Conservation (phyloP, 73 alveolate species). For the Symbiodinium pilosum region DNA sequence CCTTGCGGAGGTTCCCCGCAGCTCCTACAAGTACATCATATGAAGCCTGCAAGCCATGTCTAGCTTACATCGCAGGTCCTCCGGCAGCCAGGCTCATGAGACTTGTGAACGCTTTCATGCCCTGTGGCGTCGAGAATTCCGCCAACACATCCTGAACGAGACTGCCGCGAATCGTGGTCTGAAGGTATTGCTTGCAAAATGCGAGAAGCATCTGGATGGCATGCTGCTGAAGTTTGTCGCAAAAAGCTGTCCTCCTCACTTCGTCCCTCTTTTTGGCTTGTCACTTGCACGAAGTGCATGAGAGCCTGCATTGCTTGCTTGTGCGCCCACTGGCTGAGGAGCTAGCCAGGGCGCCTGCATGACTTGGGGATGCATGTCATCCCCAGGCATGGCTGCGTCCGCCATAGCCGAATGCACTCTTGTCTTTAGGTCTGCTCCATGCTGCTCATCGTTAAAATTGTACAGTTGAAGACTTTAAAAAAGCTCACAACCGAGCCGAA, state of each 20-base stretch:
- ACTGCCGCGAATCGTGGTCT: too few relatives aligned
- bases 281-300: neutral
- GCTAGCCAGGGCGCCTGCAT: neutral
- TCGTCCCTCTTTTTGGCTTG: slow-evolving; percentile 44
- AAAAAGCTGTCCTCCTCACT: slow-evolving; percentile 18
- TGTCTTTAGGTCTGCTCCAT: too few relatives aligned
- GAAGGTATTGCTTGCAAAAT: too few relatives aligned
- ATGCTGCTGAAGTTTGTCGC: neutral
- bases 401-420: too few relatives aligned
- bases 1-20: slow-evolving; percentile 42
- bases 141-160: slow-evolving; percentile 50
- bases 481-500: too few relatives aligned
- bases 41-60: neutral
- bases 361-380: slow-evolving; percentile 15
- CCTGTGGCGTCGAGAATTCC: slow-evolving; percentile 67
- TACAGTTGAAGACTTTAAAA: too few relatives aligned
- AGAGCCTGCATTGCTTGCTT: neutral
- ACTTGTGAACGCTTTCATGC: slow-evolving; percentile 39
- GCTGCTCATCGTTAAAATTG: too few relatives aligned
- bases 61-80: neutral
- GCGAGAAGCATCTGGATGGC: too few relatives aligned
- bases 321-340: neutral
- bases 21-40: slow-evolving; percentile 11
- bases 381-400: neutral
- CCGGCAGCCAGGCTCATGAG: slow-evolving; percentile 30